Percentiles rank a stretch among this genome's conserved stretches.
phyloP scores from a whole-genome alignment of 148 eudicot genomes.

The Talinum fruticosum region DNA sequence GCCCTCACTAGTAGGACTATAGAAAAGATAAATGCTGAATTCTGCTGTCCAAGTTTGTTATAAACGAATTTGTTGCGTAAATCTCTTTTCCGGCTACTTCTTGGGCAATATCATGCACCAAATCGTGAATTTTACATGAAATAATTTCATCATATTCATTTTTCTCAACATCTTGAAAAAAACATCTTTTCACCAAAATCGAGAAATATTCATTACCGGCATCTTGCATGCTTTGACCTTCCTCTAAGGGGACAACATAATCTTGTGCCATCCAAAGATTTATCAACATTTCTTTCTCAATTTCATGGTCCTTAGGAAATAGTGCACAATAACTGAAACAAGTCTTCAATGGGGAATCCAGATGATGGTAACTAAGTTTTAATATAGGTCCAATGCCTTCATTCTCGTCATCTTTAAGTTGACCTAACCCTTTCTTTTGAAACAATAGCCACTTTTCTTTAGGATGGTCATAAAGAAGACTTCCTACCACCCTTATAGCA shows the following conservation, averaged over 20 bases:
- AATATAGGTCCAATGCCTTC: conserved; percentile 28
- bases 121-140: not conserved
- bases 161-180: conserved; percentile 15
- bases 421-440: conserved; percentile 23
- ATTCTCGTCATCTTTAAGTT: conserved; percentile 8
- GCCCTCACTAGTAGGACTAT: not conserved
- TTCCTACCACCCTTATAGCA: conserved; percentile 31
- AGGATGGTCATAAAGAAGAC: conserved; percentile 23
- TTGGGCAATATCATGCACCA: not conserved
- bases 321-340: conserved; percentile 23
- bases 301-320: conserved; percentile 17
- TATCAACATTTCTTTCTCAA: conserved; percentile 12
- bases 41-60: no score
- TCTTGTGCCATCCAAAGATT: conserved; percentile 28
- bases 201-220: conserved; percentile 17
- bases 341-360: not conserved
- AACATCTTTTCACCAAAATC: conserved; percentile 15
- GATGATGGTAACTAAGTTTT: conserved; percentile 37
- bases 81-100: not conserved
- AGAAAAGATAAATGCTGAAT: not conserved
- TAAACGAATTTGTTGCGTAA: not conserved
- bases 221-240: conserved; percentile 12
- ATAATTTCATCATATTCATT: not conserved
- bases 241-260: not conserved
- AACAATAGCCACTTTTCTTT: conserved; percentile 30